Base-by-base conservation (phyloP, 2,329 filamentous ascomycete species). In the Torrubiella hemipterigena region DNA sequence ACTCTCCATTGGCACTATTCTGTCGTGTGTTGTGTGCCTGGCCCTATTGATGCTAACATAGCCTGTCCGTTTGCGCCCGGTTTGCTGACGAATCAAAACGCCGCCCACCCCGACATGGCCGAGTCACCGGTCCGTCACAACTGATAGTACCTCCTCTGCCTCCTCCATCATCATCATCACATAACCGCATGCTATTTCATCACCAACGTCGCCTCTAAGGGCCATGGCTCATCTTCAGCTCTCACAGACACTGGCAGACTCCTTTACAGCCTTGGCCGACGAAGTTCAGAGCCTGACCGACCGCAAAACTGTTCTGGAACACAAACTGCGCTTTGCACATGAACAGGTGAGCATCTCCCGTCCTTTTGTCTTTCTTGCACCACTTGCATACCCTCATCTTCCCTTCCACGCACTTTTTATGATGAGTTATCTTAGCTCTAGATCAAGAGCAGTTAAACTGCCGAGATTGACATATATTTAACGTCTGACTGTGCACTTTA, bases 391-490 rank as follows among this genome's bases (percentile, higher is more conserved):
- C 34, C 13, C 21, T 28, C 21, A 12, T 26, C 31, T 27, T 29
- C 20, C 30, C 20, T 17, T 26, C 17, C 13, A n/a, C 33, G 37
- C 35, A 45, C 44, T 50, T n/a, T n/a, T 43, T 41, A 52, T 59
- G 55, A 59, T 59, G 55, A 58, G 49, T 47, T 48, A 55, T 37
- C 51, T 80, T 83, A 84, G 80, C 80, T 85, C 80, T 84, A 84
- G 80, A 84, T 81, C 79, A 78, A 67, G 69, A 83, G 76, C 67
- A 71, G 61, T 67, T 50, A 41, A 42, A 44, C 43, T 56, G 53
- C 55, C 50, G 57, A 72, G 78, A 81, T 67, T 63, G 75, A 81
- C 56, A 72, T 24, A 52, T 42, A 50, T 52, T 53, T 52, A 49
- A 55, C 45, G 53, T 61, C 43, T 42, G 41, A 44, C 30, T 42